phyloP scores from a whole-genome alignment of 208 protist genomes.

The Spongospora subterranea region DNA sequence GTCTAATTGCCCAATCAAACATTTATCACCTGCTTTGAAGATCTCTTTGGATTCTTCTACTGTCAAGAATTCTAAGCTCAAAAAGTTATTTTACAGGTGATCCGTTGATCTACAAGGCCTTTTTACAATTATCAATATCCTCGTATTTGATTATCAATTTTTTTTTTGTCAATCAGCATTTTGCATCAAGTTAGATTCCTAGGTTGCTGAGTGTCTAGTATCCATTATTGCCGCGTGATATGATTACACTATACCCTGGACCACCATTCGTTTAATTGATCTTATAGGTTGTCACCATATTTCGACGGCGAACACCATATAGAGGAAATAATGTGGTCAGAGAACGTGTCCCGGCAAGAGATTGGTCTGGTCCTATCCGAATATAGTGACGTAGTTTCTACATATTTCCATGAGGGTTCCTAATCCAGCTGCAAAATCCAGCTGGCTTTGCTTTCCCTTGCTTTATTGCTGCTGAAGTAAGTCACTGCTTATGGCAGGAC shows the following conservation, averaged over 20 bases:
- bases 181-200: too few species aligned
- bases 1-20: neutral
- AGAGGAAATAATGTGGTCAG: conserved; percentile 42
- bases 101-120: too few species aligned
- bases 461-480: too few species aligned
- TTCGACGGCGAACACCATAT: conserved; percentile 41
- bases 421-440: too few species aligned
- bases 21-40: neutral
- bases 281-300: conserved; percentile 7
- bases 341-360: conserved; percentile 27
- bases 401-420: conserved; percentile 11
- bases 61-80: conserved; percentile 8
- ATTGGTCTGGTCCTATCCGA: neutral
- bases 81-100: conserved; percentile 42
- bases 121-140: conserved; percentile 31
- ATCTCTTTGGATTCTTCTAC: neutral
- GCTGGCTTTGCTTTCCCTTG: too few species aligned
- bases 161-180: too few species aligned
- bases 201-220: too few species aligned
- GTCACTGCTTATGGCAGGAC: too few species aligned
- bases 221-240: too few species aligned
- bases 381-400: neutral
- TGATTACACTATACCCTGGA: too few species aligned
- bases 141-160: too few species aligned
- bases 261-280: too few species aligned